Evolutionary conservation across 179 eudicot species (phyloP), one percentile per base, ranked within the genome.

Genomic region (Pouteria campechiana): DNA sequence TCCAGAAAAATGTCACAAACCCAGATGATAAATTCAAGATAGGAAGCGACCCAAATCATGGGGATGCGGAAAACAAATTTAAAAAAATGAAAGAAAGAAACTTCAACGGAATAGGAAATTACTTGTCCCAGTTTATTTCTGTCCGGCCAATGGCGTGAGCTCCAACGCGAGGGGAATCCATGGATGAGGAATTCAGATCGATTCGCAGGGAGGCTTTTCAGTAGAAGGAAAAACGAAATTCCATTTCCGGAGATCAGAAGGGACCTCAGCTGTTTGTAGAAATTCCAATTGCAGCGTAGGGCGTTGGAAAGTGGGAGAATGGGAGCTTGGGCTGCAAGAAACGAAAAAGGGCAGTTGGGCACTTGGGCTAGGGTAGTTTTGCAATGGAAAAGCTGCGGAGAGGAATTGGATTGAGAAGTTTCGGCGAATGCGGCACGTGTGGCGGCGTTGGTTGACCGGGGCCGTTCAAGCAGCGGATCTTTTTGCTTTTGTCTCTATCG

Each of bases 51-150:
- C 12, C 27, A 51, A 12, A 5, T 27, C 10, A 22, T 20, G 17
- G 10, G 33, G 25, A 27, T 1, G 25, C n/a, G 14, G 10, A 41
- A n/a, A 52, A 7, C 36, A 44, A 3, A 17, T 12, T 7, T 32
- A 37, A 25, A 10, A 36, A 17, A 4, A 11, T 19, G 4, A 11
- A 0, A 5, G 34, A 32, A 7, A 42, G 15, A 18, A n/a, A n/a
- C n/a, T n/a, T n/a, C 1, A 38, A 54, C 0, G 20, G 12, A 6
- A 39, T 34, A 40, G 48, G 39, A 25, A 11, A 31, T 40, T 67
- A 89, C 98, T 86, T 86, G 59, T 86, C 95, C 98, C 98, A 90
- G 60, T 90, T 79, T 42, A 90, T 86, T 58, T 90, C 98, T 6
- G 95, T 72, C 58, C 70, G 88, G 25, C 76, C 85, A 39, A 78